phyloP scores from a whole-genome alignment of 116 monocot genomes.

The Cymodocea nodosa region DNA sequence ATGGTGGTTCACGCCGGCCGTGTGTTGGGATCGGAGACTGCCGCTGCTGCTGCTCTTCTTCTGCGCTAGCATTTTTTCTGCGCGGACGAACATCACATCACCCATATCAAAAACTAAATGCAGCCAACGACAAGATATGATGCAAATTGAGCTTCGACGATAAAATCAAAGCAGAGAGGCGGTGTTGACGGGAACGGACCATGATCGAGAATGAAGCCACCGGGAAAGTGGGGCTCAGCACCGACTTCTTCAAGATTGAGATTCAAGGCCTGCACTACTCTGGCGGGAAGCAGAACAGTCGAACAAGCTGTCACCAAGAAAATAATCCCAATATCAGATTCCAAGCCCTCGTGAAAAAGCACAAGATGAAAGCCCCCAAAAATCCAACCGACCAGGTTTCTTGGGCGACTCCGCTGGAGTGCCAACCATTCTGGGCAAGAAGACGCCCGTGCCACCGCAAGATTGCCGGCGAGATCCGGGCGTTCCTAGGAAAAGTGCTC shows the following conservation, averaged over 20 bases:
- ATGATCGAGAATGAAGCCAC: constrained; percentile 26
- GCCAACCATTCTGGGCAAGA: constrained; percentile 39
- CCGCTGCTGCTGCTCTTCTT: not conserved
- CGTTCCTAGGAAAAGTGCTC: constrained; percentile 34
- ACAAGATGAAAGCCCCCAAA: not conserved
- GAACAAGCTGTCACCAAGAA: constrained; percentile 26
- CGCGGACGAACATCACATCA: not conserved
- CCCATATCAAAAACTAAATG: not conserved
- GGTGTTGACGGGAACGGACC: constrained; percentile 9
- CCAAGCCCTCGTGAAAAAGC: not conserved
- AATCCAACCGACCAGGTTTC: not conserved
- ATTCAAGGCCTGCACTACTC: constrained; percentile 54
- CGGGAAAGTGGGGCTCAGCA: constrained; percentile 18
- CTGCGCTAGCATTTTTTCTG: constrained; percentile 2
- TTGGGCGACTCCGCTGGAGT: not conserved
- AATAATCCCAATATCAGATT: not conserved
- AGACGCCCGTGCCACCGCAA: constrained; percentile 47
- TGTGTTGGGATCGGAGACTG: too few species aligned
- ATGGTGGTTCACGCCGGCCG: constrained; percentile 1
- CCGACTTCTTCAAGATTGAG: constrained; percentile 48
- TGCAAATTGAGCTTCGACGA: too few species aligned
- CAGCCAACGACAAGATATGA: not conserved
- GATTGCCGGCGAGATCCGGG: constrained; percentile 16
- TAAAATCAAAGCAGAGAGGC: not conserved
- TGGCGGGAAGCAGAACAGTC: constrained; percentile 50